phyloP scores from a whole-genome alignment of 257 asterid species.

The Thymus mandschuricus region DNA sequence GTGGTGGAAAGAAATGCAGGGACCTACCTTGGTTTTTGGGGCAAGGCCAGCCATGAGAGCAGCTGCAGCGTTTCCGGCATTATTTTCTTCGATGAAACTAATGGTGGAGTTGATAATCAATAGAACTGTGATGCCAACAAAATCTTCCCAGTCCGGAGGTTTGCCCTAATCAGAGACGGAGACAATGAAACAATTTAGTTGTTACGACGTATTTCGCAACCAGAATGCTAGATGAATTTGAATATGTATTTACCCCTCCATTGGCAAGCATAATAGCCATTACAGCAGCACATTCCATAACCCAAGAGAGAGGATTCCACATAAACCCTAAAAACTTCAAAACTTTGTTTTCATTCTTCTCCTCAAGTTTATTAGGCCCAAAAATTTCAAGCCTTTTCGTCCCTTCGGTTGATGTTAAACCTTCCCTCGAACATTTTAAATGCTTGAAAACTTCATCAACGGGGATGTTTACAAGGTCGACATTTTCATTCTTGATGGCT shows the following conservation, averaged over 20 bases:
- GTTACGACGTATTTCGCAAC: no score
- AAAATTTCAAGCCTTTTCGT: slow-evolving; percentile 60
- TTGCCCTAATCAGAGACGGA: slow-evolving; percentile 39
- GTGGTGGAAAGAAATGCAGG: background rate
- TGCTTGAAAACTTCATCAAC: slow-evolving; percentile 72
- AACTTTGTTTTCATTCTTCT: slow-evolving; percentile 70
- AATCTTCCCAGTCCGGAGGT: slow-evolving; percentile 66
- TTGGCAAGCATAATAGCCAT: slow-evolving; percentile 85
- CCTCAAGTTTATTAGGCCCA: slow-evolving; percentile 84
- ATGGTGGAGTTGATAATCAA: slow-evolving; percentile 60
- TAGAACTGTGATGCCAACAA: slow-evolving; percentile 50
- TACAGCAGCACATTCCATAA: slow-evolving; percentile 87
- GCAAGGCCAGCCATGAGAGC: slow-evolving; percentile 71
- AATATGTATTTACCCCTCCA: slow-evolving; percentile 50
- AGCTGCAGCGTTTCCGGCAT: slow-evolving; percentile 66
- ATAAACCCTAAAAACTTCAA: slow-evolving; percentile 86
- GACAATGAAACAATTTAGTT: no score
- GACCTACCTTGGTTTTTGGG: slow-evolving; percentile 62
- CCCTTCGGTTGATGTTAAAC: slow-evolving; percentile 66
- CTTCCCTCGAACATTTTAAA: slow-evolving; percentile 64
- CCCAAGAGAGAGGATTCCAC: slow-evolving; percentile 99
- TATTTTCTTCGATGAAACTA: slow-evolving; percentile 62
- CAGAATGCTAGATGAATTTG: no score
- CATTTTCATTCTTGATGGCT: slow-evolving; percentile 42
- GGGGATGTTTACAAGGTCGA: slow-evolving; percentile 58